phyloP scores from a whole-genome alignment of 176 grass and related monocot species.

The Tillandsia fasciculata region DNA sequence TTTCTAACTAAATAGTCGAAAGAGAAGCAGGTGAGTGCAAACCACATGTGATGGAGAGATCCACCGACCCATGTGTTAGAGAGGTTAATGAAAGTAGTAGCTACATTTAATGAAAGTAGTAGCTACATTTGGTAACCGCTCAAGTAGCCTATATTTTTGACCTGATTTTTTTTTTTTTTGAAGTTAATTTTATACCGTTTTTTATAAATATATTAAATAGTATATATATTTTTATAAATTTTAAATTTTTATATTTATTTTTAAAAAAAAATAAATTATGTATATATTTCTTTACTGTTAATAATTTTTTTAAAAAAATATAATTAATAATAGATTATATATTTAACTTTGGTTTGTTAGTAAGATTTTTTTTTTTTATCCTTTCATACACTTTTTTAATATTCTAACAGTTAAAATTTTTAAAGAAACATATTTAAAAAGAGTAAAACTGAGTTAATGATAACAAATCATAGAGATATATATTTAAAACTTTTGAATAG shows the following conservation, averaged over 20 bases:
- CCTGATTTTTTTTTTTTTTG: not conserved
- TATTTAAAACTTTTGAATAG: too few species aligned
- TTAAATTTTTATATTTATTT: not conserved
- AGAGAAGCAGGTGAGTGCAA: not conserved
- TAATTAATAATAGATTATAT: too few species aligned
- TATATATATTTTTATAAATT: not conserved
- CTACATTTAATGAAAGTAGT: not conserved
- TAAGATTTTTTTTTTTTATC: too few species aligned
- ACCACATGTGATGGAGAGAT: not conserved
- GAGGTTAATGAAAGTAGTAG: not conserved
- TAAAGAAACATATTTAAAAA: too few species aligned
- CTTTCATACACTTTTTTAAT: too few species aligned
- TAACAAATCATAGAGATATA: too few species aligned
- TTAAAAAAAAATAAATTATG: too few species aligned
- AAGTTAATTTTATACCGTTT: not conserved
- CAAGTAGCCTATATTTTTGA: not conserved
- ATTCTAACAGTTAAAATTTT: too few species aligned
- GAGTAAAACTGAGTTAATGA: too few species aligned
- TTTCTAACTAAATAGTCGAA: not conserved
- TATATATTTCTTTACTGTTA: too few species aligned
- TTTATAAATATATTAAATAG: not conserved
- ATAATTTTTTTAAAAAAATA: too few species aligned
- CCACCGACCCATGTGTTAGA: not conserved
- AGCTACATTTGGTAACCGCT: not conserved
- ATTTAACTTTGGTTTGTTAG: too few species aligned